Evolutionary conservation across 1,284 basidiomycete genomes (phyloP), one percentile per base, ranked within the genome.

Genomic region (Takashimella koratensis): DNA sequence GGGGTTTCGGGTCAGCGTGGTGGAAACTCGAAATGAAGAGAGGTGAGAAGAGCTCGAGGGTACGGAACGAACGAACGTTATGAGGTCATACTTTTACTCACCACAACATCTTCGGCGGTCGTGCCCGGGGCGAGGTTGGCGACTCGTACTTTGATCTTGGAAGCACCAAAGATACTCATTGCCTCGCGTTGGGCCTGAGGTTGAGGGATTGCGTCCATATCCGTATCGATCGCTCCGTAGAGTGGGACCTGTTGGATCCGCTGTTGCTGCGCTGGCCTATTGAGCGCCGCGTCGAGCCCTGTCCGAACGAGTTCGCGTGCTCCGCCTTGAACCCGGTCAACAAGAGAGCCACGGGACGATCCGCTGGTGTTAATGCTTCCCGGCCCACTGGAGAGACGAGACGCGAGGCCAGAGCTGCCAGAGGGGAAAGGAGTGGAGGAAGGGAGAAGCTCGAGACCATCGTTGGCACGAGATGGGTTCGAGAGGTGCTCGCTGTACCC

Each of bases 81-180:
- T n/a, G n/a, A n/a, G n/a, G n/a, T n/a, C n/a, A n/a, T n/a, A n/a
- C n/a, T n/a, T n/a, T n/a, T n/a, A 71, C 80, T 53, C 51, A 84
- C 83, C 66, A 84, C 82, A 51, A 92, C 90, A 67, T 92, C 89
- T 27, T 86, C 88, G 21, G 87, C 80, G 2, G 86, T 90, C 24
- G 89, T 92, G 4, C 89, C 90, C 19, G 75, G 76, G 5, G 86
- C 87, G 24, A 92, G 76, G 5, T 86, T 87, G 8, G 83, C 79
- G 13, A 92, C 85, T 63, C 90, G 83, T 0, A 92, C 84, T 47
- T 88, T 84, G 56, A 87, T 87, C 11, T 61, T 61, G 20, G 30
- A 71, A 54, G 87, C 87, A 8, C 89, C 89, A 71, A 87, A 87
- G 71, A 91, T 90, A 19, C 79, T 81, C 25, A 89, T 67, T 16